These are phyloP conservation scores for Ustilago xerochloae DNA, from an alignment of 1,284 basidiomycete species.

Conservation along the genomic window DNA sequence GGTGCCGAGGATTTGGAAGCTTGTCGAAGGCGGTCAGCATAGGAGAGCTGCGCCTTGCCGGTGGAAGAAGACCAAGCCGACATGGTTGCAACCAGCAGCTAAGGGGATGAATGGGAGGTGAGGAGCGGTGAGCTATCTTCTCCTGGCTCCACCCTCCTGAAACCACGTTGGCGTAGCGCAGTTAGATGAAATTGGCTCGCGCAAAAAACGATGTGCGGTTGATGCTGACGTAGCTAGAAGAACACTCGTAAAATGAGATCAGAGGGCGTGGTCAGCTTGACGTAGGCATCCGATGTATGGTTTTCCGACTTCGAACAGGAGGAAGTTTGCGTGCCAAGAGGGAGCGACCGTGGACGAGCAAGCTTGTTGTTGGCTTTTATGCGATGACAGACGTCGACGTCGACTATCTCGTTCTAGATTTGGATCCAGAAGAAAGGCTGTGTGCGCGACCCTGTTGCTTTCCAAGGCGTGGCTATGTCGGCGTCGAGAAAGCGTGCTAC, in stretches of 20 bases:
- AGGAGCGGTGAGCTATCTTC: constrained; percentile 15
- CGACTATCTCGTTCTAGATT: neutral
- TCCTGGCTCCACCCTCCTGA: constrained; percentile 18
- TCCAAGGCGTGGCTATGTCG: neutral
- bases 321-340: neutral
- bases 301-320: neutral
- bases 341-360: neutral
- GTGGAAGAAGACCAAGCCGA: constrained; percentile 53
- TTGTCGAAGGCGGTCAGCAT: constrained; percentile 52
- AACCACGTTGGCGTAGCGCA: neutral
- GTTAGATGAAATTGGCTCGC: neutral
- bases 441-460: too few relatives aligned
- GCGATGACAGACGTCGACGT: neutral
- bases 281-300: too few relatives aligned
- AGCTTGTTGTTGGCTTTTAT: neutral
- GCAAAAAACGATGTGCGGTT: neutral
- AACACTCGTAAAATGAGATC: too few relatives aligned
- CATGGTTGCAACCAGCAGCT: constrained; percentile 34
- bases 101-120: neutral
- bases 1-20: constrained; percentile 34
- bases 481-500: neutral
- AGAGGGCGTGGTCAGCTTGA: too few relatives aligned
- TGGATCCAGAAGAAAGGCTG: too few relatives aligned
- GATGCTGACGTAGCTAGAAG: too few relatives aligned
- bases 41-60: constrained; percentile 54